Percentiles rank a stretch among this genome's conserved stretches.
These are phyloP conservation scores for Sclerotiophoma versabilis DNA, from an alignment of 2,329 filamentous ascomycete species.

Conservation along the genomic window DNA sequence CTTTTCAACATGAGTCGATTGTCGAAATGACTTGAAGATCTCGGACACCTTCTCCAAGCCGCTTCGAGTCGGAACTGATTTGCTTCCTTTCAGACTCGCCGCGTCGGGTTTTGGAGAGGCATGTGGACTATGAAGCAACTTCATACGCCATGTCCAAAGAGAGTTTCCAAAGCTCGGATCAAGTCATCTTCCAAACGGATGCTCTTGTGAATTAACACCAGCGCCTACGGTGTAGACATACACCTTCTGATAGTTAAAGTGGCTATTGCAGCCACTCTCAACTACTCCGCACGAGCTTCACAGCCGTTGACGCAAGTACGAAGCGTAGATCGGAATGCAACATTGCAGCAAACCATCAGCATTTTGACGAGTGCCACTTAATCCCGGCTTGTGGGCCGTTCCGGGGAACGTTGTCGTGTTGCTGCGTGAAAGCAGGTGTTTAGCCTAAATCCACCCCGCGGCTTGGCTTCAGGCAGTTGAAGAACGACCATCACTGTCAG, in stretches of 20 bases:
- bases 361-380: neutral
- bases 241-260: no score
- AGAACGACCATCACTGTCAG: conserved; percentile 8
- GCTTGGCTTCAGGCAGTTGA: conserved; percentile 18
- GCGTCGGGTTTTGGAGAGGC: no score
- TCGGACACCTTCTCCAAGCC: neutral
- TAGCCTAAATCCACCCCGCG: conserved; percentile 13
- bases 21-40: neutral
- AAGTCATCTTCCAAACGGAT: no score
- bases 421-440: neutral
- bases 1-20: neutral
- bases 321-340: neutral
- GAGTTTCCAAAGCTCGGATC: no score
- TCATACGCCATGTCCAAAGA: no score
- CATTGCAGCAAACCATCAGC: neutral
- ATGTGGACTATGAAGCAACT: no score
- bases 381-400: neutral
- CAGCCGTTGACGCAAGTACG: neutral
- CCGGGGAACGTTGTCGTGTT: neutral
- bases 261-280: no score
- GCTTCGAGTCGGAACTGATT: neutral
- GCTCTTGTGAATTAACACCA: no score
- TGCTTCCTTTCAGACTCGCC: neutral
- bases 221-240: no score
- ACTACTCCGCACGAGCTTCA: neutral